A percentile compares a stretch with the other conserved stretches of the same genome.
phyloP scores from a whole-genome alignment of 352 stramenopile species.

The Globisporangium solare region DNA sequence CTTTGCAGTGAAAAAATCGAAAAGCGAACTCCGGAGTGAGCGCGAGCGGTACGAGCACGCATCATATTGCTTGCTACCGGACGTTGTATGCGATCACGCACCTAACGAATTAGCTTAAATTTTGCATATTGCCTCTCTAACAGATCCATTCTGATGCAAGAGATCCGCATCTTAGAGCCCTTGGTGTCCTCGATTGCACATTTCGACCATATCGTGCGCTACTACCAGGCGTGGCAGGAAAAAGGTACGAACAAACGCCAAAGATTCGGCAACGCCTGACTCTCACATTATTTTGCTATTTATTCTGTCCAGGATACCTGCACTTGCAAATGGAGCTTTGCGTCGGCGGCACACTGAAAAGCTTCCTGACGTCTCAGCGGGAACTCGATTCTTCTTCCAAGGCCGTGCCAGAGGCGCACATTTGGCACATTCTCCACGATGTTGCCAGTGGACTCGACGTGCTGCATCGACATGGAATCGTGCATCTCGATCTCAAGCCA shows the following conservation, averaged over 20 bases:
- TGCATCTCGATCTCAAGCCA: conserved; percentile 96
- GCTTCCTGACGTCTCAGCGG: conserved; percentile 45
- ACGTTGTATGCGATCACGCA: too few relatives aligned
- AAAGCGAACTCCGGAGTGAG: conserved; percentile 66
- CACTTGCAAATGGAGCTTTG: conserved; percentile 95
- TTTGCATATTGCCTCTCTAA: neutral
- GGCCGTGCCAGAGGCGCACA: conserved; percentile 37
- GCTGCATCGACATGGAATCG: conserved; percentile 86
- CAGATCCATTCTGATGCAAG: conserved; percentile 58
- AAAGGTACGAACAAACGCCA: conserved; percentile 36
- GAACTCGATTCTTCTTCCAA: conserved; percentile 2
- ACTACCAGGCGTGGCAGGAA: conserved; percentile 94
- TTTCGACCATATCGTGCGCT: conserved; percentile 89
- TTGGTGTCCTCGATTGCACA: conserved; percentile 27
- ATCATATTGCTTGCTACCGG: too few relatives aligned
- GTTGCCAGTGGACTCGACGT: conserved; percentile 76
- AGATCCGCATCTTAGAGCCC: conserved; percentile 54
- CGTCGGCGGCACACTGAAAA: conserved; percentile 77
- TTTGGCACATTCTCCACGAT: conserved; percentile 80
- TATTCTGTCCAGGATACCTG: conserved; percentile 53
- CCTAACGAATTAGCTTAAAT: neutral
- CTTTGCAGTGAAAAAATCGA: conserved; percentile 83
- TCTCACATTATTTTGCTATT: conserved; percentile 6
- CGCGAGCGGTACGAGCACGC: conserved; percentile 47
- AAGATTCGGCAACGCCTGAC: neutral